A percentile compares a stretch with the other conserved stretches of the same genome.
phyloP scores from a whole-genome alignment of 2,329 filamentous ascomycete species.

The Diaporthe ampelina region DNA sequence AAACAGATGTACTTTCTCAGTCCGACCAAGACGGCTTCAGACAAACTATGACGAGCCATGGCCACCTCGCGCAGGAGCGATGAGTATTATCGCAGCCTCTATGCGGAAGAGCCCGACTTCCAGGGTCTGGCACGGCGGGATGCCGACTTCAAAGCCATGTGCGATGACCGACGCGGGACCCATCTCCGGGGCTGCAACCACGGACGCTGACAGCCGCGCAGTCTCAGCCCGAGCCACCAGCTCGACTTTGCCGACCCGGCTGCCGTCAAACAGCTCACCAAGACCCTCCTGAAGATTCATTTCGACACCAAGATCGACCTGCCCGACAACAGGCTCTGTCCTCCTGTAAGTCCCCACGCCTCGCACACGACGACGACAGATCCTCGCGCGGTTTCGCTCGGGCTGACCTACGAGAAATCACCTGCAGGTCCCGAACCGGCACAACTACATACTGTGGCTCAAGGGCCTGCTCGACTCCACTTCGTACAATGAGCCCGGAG shows the following conservation, averaged over 20 bases:
- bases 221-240: constrained; percentile 59
- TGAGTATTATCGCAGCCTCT: constrained; percentile 56
- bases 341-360: constrained; percentile 71
- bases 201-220: constrained; percentile 42
- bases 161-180: constrained; percentile 38
- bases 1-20: background rate
- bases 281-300: constrained; percentile 80
- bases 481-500: constrained; percentile 60
- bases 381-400: background rate
- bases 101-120: constrained; percentile 59
- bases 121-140: constrained; percentile 57
- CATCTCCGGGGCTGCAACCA: background rate
- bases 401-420: constrained; percentile 22
- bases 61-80: constrained; percentile 42
- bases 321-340: constrained; percentile 85
- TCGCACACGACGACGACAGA: background rate
- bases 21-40: too few relatives aligned
- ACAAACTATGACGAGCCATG: constrained; percentile 14
- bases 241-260: constrained; percentile 86
- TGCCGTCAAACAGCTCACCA: constrained; percentile 85
- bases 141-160: constrained; percentile 59
- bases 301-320: constrained; percentile 81
- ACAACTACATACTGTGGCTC: constrained; percentile 93
- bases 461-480: constrained; percentile 84
- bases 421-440: constrained; percentile 72